Percentiles rank a stretch among this genome's conserved stretches.
Evolutionary conservation across 169 alveolate species (phyloP).

Genomic region (Plasmodium billcollinsi): DNA sequence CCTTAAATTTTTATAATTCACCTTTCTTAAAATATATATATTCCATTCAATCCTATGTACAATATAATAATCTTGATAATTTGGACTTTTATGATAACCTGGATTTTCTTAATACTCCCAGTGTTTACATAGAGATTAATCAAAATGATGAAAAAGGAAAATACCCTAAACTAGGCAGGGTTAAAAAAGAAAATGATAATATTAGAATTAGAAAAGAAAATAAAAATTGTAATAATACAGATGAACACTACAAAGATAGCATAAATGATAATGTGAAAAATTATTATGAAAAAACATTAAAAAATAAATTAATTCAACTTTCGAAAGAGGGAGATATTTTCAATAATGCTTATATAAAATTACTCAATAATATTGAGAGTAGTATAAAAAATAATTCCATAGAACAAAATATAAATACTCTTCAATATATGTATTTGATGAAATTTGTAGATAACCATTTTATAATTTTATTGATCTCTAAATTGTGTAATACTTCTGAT

Average conservation of each 20-base stretch:
- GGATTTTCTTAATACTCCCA: constrained; percentile 31
- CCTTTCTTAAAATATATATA: constrained; percentile 38
- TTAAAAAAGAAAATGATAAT: not conserved
- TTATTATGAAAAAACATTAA: not conserved
- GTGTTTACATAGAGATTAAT: constrained; percentile 4
- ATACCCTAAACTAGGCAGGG: not conserved
- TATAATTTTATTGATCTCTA: constrained; percentile 28
- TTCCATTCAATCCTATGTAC: constrained; percentile 13
- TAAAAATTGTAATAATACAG: not conserved
- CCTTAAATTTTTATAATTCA: constrained; percentile 58
- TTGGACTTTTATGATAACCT: constrained; percentile 36
- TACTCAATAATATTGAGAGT: constrained; percentile 43
- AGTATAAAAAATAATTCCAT: constrained; percentile 56
- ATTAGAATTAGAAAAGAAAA: not conserved
- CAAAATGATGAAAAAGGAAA: not conserved
- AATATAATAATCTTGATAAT: constrained; percentile 13
- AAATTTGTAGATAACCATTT: constrained; percentile 70
- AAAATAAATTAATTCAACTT: constrained; percentile 25
- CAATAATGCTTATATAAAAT: constrained; percentile 63
- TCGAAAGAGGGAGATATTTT: constrained; percentile 57
- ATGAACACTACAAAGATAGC: not conserved
- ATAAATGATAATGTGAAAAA: not conserved
- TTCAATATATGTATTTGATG: constrained; percentile 43
- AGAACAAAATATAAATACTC: constrained; percentile 49
- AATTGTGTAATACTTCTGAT: constrained; percentile 63